phyloP scores from a whole-genome alignment of 345 rosid genomes.

The Physaria fendleri region DNA sequence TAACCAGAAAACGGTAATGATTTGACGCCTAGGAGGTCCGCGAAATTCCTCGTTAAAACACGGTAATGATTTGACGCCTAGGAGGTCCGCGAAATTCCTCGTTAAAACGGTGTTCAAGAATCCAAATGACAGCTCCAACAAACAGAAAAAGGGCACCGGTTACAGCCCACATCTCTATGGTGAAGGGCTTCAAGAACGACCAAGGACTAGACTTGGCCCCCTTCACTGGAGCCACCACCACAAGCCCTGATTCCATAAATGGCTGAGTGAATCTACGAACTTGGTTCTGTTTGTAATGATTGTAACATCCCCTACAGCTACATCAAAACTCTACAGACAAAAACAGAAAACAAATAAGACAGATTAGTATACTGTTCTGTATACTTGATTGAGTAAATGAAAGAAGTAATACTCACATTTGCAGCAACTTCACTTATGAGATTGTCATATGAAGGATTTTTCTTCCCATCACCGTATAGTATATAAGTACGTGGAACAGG shows the following conservation, averaged over 20 bases:
- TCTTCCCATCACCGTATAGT: conserved; percentile 54
- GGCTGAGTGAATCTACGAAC: conserved; percentile 90
- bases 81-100: conserved; percentile 88
- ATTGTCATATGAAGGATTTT: conserved; percentile 55
- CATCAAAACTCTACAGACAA: conserved; percentile 59
- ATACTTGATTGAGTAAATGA: conserved; percentile 2
- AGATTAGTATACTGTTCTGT: not conserved
- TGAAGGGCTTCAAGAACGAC: conserved; percentile 94
- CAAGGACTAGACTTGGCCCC: conserved; percentile 69
- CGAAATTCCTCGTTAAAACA: conserved; percentile 79
- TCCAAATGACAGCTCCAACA: conserved; percentile 93
- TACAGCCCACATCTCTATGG: conserved; percentile 78
- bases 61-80: conserved; percentile 65
- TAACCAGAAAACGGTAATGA: conserved; percentile 77
- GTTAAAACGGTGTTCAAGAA: conserved; percentile 88
- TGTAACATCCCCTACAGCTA: conserved; percentile 74
- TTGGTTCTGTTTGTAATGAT: conserved; percentile 71
- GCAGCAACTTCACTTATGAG: conserved; percentile 52
- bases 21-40: conserved; percentile 80
- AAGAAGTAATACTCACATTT: conserved; percentile 49
- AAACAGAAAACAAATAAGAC: conserved; percentile 6
- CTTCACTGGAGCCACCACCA: conserved; percentile 76
- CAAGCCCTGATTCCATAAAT: conserved; percentile 73
- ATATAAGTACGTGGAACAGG: conserved; percentile 66
- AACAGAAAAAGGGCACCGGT: conserved; percentile 72